Conservation (phyloP, 371 early-diverging fungal genomes). For the Rhizopus arrhizus region DNA sequence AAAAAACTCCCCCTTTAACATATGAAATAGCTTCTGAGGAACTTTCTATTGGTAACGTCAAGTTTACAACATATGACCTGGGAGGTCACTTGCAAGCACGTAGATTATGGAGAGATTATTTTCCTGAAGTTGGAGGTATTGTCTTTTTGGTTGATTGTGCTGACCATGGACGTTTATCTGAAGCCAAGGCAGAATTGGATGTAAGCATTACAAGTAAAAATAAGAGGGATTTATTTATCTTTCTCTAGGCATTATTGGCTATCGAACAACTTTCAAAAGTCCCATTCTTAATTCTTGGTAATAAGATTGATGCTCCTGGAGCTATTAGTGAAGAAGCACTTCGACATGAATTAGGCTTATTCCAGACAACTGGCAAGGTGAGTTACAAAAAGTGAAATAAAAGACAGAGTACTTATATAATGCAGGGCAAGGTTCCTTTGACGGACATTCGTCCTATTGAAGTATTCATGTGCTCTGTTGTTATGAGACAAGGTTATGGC, state of each 20-base stretch:
- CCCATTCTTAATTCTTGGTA: conserved; percentile 95
- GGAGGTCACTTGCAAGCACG: conserved; percentile 98
- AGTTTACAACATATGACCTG: conserved; percentile 96
- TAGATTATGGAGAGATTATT: conserved; percentile 97
- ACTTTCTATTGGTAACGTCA: conserved; percentile 93
- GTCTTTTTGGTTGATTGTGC: conserved; percentile 96
- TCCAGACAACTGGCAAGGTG: conserved; percentile 89
- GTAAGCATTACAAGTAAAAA: conserved; percentile 45
- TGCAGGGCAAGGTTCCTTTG: conserved; percentile 84
- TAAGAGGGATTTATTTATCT: conserved; percentile 65
- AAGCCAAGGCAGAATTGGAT: conserved; percentile 94
- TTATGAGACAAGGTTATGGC: conserved; percentile 96
- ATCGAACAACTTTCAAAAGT: conserved; percentile 90
- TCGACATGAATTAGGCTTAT: conserved; percentile 83
- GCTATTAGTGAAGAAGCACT: conserved; percentile 95
- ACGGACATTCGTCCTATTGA: conserved; percentile 95
- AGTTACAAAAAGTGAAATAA: neutral
- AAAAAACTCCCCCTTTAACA: too few relatives aligned
- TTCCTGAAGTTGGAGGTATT: conserved; percentile 96
- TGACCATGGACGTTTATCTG: conserved; percentile 82
- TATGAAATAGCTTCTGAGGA: conserved; percentile 85
- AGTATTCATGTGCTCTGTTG: conserved; percentile 98
- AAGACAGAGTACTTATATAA: conserved; percentile 1
- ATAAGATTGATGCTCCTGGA: conserved; percentile 95
- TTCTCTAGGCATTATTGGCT: conserved; percentile 77